Evolutionary conservation across 495 filamentous ascomycete genomes (phyloP).

Genomic region (Evernia prunastri): DNA sequence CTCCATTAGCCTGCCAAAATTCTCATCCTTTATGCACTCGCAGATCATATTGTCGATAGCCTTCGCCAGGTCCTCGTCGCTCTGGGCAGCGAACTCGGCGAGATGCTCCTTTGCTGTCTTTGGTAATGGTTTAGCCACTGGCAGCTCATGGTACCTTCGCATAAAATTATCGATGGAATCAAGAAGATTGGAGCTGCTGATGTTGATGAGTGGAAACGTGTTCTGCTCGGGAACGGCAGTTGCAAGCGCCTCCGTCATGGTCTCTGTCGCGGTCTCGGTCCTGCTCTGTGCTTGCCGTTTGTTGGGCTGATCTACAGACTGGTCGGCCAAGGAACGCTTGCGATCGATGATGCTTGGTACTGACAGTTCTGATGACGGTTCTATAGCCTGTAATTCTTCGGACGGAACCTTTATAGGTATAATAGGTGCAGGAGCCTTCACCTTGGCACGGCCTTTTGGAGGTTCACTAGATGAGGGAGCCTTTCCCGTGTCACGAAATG

Average conservation of each 20-base stretch:
- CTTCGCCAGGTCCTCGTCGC: slow-evolving; percentile 33
- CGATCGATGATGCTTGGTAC: not conserved
- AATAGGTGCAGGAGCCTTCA: slow-evolving; percentile 1
- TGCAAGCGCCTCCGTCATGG: not conserved
- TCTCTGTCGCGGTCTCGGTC: not conserved
- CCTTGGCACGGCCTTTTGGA: not conserved
- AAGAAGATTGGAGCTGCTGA: slow-evolving; percentile 13
- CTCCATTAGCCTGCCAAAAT: slow-evolving; percentile 38
- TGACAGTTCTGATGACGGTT: not conserved
- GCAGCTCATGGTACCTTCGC: slow-evolving; percentile 21
- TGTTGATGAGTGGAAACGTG: not conserved
- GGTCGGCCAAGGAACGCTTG: slow-evolving; percentile 5
- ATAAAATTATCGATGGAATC: slow-evolving; percentile 18
- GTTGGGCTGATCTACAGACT: not conserved
- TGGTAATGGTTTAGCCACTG: slow-evolving; percentile 4
- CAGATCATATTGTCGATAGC: slow-evolving; percentile 42
- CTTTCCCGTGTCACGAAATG: not conserved
- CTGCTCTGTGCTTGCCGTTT: not conserved
- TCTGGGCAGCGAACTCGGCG: slow-evolving; percentile 33
- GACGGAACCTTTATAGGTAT: not conserved
- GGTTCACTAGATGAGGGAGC: slow-evolving; percentile 6
- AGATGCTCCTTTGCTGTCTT: slow-evolving; percentile 27
- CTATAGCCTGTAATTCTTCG: not conserved
- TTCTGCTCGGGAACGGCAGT: not conserved
- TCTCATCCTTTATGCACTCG: slow-evolving; percentile 39